Percentiles rank a stretch among this genome's conserved stretches.
Evolutionary conservation across 164 flowering plant genomes (phyloP).

Genomic region (Tinospora cordifolia): DNA sequence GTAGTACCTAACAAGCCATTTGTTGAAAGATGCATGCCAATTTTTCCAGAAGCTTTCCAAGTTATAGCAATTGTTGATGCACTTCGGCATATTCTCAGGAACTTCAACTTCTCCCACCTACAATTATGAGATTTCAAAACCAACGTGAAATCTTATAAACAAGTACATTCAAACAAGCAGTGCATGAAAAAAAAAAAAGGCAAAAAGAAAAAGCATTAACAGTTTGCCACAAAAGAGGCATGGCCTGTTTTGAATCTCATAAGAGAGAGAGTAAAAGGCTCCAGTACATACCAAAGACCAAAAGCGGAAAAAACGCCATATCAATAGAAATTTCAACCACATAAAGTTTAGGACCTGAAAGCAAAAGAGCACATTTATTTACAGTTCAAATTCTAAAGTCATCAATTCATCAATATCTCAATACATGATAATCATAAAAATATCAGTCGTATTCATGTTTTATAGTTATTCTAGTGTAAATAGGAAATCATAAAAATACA

Average conservation of each 20-base stretch:
- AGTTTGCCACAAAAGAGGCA: not conserved
- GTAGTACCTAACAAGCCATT: conserved; percentile 89
- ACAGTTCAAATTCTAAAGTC: not conserved
- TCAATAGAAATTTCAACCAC: conserved; percentile 90
- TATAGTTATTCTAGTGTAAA: no score
- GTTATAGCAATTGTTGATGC: conserved; percentile 86
- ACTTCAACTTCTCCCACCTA: conserved; percentile 77
- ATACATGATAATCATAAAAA: no score
- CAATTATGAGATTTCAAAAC: conserved; percentile 12
- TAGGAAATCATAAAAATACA: no score
- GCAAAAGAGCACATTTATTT: conserved; percentile 1
- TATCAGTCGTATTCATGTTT: no score
- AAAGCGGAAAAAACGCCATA: conserved; percentile 94
- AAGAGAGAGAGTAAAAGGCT: not conserved
- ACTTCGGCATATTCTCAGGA: conserved; percentile 93
- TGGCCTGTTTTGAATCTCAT: not conserved
- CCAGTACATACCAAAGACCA: conserved; percentile 74
- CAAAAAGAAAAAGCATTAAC: not conserved
- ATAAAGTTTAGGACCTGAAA: conserved; percentile 86
- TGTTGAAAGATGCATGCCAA: conserved; percentile 98
- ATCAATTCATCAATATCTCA: no score
- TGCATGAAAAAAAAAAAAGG: not conserved
- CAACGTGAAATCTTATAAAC: not conserved
- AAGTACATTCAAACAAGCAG: conserved; percentile 7
- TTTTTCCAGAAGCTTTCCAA: conserved; percentile 94